Percentiles rank a stretch among this genome's conserved stretches.
These are phyloP conservation scores for Aphanomyces euteiches DNA, from an alignment of 352 stramenopile genomes.

Conservation along the genomic window DNA sequence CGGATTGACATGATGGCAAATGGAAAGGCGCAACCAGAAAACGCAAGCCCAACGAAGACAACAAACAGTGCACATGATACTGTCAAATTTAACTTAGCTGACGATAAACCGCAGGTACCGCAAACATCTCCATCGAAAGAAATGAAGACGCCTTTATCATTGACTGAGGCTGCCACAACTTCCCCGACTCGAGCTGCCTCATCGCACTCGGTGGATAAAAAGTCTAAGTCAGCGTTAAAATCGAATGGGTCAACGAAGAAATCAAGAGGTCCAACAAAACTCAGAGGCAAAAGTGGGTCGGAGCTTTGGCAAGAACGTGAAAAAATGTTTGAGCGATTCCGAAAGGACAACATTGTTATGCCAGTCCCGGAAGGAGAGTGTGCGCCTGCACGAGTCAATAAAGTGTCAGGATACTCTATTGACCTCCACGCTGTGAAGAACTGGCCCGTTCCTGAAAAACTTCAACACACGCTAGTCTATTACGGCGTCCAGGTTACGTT, in stretches of 20 bases:
- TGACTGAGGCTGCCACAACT: no score
- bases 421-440: constrained; percentile 62
- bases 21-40: no score
- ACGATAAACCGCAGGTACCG: no score
- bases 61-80: no score
- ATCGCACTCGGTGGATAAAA: not conserved
- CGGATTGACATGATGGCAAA: no score
- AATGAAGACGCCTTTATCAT: no score
- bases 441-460: constrained; percentile 58
- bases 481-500: constrained; percentile 83
- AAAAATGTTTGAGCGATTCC: constrained; percentile 76
- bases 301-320: constrained; percentile 53
- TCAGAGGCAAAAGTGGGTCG: constrained; percentile 24
- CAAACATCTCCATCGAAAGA: no score
- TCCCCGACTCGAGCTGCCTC: not conserved
- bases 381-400: constrained; percentile 51
- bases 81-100: no score
- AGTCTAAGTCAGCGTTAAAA: constrained; percentile 11
- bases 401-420: constrained; percentile 50
- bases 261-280: not conserved
- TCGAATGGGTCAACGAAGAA: not conserved
- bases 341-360: constrained; percentile 53
- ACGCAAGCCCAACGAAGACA: no score
- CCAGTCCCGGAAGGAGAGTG: constrained; percentile 48
- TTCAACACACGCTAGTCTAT: constrained; percentile 55